These are phyloP conservation scores for Malus hybrid DNA, from an alignment of 331 rosid genomes.

Conservation along the genomic window DNA sequence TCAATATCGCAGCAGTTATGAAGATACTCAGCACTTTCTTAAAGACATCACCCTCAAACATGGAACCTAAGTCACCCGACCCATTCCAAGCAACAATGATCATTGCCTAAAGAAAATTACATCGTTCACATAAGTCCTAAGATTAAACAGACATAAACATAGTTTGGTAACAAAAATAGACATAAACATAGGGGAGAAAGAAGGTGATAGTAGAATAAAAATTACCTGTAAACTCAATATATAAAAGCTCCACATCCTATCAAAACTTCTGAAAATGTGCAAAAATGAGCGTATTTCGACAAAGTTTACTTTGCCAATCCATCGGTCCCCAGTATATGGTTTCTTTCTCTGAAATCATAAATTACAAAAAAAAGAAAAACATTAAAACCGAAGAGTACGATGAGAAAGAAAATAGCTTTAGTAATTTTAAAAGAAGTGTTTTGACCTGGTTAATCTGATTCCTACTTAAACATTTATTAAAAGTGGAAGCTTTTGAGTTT, in stretches of 20 bases:
- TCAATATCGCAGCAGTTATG: conserved; percentile 90
- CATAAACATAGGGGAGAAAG: background rate
- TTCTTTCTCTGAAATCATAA: conserved; percentile 41
- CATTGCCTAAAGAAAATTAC: conserved; percentile 64
- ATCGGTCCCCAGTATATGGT: conserved; percentile 24
- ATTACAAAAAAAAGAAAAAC: conserved; percentile 7
- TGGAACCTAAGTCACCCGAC: conserved; percentile 51
- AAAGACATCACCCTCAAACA: conserved; percentile 68
- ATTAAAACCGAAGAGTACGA: background rate
- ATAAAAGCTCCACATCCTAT: conserved; percentile 95
- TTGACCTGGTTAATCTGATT: background rate
- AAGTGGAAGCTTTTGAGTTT: background rate
- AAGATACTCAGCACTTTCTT: conserved; percentile 87
- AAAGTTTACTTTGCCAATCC: conserved; percentile 84
- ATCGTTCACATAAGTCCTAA: conserved; percentile 5
- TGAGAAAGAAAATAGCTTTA: background rate
- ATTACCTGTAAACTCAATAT: conserved; percentile 82
- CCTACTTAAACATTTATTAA: background rate
- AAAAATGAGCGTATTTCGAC: conserved; percentile 92
- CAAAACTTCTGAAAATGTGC: conserved; percentile 92
- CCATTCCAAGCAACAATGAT: conserved; percentile 87
- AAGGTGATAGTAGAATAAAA: conserved; percentile 8
- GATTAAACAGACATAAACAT: background rate
- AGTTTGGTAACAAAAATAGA: background rate
- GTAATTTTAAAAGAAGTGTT: background rate